Base-by-base conservation (phyloP, 192 early-diverging fungal species). In the Tieghemiomyces parasiticus region DNA sequence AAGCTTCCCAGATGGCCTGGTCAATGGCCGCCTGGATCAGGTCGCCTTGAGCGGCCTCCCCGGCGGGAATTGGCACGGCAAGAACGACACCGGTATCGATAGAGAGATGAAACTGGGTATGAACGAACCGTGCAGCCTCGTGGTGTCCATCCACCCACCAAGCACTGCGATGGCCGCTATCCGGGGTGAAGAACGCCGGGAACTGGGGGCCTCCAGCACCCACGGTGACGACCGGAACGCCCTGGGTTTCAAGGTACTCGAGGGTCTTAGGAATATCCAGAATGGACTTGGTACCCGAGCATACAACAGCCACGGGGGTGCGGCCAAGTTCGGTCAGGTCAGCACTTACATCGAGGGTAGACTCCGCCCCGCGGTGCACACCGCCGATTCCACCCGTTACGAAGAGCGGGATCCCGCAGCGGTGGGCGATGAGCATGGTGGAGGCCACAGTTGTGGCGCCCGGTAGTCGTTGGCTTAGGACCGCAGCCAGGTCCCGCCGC, bases 301-400 rank as follows among this genome's bases (percentile, higher is more conserved):
- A 98, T 0, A 98, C 84, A 2, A 98, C 95, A 0, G 95, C 79
- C 3, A 98, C 87, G 6, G 95, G 90, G 0, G 95, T 94, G 34
- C 82, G 69, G 1, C 88, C 85, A 22, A 98, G 74, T 72, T 96
- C 95, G 3, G 83, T 86, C 58, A 98, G 68, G 76, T 98, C 95
- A 2, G 93, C 93, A 58, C 86, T 90, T 24, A 93, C 71, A 65
- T 98, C 95, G 80, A 92, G 77, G 0, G 85, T 80, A 24, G 67
- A 61, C 67, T 85, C 82, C 19, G 78, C 89, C 10, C 85, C 90
- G 10, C 93, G 80, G 60, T 95, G 92, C 32, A 92, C 93, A 34
- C 95, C 95, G 38, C 95, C 95, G 58, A 98, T 96, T 6, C 94
- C 95, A 22, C 95, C 95, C 4, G 95, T 98, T 9, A 88, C 92